Evolutionary conservation across 1,139 yeast species (phyloP), one percentile per base, ranked within the genome.

Genomic region (Sugiyamaella neomexicana): DNA sequence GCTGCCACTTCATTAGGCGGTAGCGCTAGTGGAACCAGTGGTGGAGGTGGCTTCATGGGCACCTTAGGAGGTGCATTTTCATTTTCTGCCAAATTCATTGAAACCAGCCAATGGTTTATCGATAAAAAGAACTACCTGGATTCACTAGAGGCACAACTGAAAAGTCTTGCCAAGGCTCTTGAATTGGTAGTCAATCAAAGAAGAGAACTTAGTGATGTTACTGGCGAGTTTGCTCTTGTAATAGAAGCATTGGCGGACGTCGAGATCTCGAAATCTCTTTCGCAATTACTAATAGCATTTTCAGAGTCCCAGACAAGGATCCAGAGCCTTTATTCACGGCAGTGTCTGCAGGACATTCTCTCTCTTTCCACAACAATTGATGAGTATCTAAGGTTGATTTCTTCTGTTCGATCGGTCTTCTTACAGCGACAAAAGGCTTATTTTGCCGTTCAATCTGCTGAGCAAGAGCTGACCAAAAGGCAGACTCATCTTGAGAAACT

Each of bases 361-460:
- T 89, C 97, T 0, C 73, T 93, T 51, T 96, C 97, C 1, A 81
- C 88, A 40, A 89, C 96, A 0, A 75, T 93, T 39, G 97, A 91
- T 66, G 98, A 91, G 67, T 91, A 93, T 68, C 75, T 85, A 53
- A 79, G 98, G 49, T 75, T 86, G 16, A 81, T 93, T 38, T 85
- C 86, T 2, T 88, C 96, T 25, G 81, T 90, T 41, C 81, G 86
- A 62, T 79, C 83, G 45, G 83, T 88, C 1, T 85, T 93, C 62
- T 83, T 84, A 45, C 90, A 89, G 55, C 79, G 99, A 60, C 79
- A 82, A 53, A 87, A 84, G 64, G 73, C 88, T 1, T 85, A 87
- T 58, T 77, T 81, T 55, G 83, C 80, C 56, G 77, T 83, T 53
- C 80, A 82, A 40, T 75, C 78, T 36, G 77, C 80, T 1, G 82